phyloP scores from a whole-genome alignment of 2,329 filamentous ascomycete species.

The Pseudogymnoascus sp. region DNA sequence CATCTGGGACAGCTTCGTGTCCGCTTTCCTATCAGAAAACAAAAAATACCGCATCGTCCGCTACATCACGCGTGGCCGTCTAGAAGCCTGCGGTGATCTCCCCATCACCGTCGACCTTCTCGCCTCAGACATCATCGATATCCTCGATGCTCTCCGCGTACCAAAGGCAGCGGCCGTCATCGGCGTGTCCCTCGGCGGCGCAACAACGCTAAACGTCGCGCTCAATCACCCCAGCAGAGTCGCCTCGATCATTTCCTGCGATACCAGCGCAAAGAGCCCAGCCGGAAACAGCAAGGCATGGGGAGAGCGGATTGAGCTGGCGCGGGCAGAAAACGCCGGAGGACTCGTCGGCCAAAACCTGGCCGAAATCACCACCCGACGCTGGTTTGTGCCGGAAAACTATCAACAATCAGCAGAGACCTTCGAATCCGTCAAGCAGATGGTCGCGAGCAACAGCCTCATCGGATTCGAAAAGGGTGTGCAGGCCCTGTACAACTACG shows the following conservation, averaged over 20 bases:
- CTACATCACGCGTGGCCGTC: constrained; percentile 62
- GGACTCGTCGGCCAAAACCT: constrained; percentile 56
- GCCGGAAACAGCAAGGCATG: constrained; percentile 70
- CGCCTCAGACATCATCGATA: constrained; percentile 54
- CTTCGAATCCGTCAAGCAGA: constrained; percentile 53
- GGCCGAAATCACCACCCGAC: constrained; percentile 60
- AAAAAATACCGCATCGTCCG: constrained; percentile 61
- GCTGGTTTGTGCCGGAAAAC: constrained; percentile 62
- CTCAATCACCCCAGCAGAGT: constrained; percentile 56
- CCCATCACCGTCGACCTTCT: constrained; percentile 44
- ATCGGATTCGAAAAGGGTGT: constrained; percentile 61
- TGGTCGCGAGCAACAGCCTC: constrained; percentile 62
- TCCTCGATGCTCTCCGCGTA: constrained; percentile 65
- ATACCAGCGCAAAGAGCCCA: constrained; percentile 68
- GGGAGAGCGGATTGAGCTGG: constrained; percentile 65
- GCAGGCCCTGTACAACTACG: constrained; percentile 64
- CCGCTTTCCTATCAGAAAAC: constrained; percentile 22
- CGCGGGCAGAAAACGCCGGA: constrained; percentile 41
- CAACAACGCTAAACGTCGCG: constrained; percentile 65
- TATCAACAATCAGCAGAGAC: constrained; percentile 41
- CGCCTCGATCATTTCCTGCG: constrained; percentile 59
- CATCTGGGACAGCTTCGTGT: constrained; percentile 74
- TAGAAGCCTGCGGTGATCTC: constrained; percentile 13
- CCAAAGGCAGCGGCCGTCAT: constrained; percentile 57
- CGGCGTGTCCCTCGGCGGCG: constrained; percentile 75